These are phyloP conservation scores for Camelina neglecta DNA, from an alignment of 345 rosid genomes.

Conservation along the genomic window DNA sequence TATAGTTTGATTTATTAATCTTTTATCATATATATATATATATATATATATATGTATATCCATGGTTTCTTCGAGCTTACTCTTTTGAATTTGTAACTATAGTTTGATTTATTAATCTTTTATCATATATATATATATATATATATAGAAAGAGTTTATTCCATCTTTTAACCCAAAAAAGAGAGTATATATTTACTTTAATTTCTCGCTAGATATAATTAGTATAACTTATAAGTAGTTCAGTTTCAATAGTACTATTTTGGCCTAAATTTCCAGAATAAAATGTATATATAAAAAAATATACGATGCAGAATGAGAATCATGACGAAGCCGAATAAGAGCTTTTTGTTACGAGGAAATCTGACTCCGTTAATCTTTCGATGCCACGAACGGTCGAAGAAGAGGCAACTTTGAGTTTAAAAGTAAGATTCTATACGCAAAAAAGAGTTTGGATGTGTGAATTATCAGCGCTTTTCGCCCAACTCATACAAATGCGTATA, in stretches of 20 bases:
- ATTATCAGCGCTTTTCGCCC: conserved; percentile 28
- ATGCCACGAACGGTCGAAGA: conserved; percentile 38
- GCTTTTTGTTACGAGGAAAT: conserved; percentile 35
- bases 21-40: neutral
- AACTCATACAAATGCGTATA: conserved; percentile 28
- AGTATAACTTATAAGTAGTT: neutral
- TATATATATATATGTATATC: neutral
- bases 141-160: neutral
- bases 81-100: neutral
- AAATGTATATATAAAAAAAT: neutral
- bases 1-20: neutral
- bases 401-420: conserved; percentile 37
- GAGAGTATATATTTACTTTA: neutral
- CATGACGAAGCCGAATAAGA: conserved; percentile 8
- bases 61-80: neutral
- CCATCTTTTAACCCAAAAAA: neutral
- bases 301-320: conserved; percentile 25
- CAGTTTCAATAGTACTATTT: conserved; percentile 7
- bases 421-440: conserved; percentile 38
- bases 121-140: neutral
- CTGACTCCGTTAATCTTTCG: conserved; percentile 28
- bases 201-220: neutral
- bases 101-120: neutral
- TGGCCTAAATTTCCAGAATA: neutral
- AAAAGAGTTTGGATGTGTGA: conserved; percentile 24